A percentile compares a stretch with the other conserved stretches of the same genome.
Evolutionary conservation across 2,329 filamentous ascomycete genomes (phyloP).

Genomic region (Grosmannia serpens): DNA sequence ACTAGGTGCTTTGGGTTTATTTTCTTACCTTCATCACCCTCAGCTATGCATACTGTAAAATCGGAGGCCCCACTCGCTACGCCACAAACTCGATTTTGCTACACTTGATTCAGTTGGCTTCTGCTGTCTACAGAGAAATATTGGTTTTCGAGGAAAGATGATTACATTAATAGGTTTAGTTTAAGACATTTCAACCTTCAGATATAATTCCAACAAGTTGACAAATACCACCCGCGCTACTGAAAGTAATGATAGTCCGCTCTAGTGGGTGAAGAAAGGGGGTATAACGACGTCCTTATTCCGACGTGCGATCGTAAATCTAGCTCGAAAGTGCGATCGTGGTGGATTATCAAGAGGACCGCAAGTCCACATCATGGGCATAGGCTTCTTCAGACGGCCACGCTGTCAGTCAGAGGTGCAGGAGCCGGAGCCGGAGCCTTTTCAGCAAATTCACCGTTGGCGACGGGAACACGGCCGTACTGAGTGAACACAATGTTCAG

Average conservation of each 20-base stretch:
- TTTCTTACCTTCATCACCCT: too few species aligned
- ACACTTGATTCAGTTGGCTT: not conserved
- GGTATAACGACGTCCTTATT: not conserved
- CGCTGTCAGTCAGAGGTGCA: slow-evolving; percentile 13
- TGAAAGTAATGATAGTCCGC: not conserved
- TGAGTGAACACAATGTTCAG: slow-evolving; percentile 44
- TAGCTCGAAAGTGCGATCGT: not conserved
- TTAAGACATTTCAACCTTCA: not conserved
- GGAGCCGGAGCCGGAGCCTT: slow-evolving; percentile 20
- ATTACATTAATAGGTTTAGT: not conserved
- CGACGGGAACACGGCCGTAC: slow-evolving; percentile 34
- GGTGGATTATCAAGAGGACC: not conserved
- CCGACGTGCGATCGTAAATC: not conserved
- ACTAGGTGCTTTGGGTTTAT: too few species aligned
- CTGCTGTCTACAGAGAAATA: not conserved
- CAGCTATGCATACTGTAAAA: too few species aligned
- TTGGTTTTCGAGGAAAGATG: not conserved
- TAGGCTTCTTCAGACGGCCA: slow-evolving; percentile 4
- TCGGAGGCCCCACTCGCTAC: too few species aligned
- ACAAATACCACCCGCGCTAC: not conserved
- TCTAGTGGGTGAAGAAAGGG: not conserved
- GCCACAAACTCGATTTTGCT: too few species aligned
- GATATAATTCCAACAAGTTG: not conserved
- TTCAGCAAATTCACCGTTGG: slow-evolving; percentile 30
- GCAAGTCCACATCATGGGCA: not conserved